These are phyloP conservation scores for Aplosporella prunicola DNA, from an alignment of 2,329 filamentous ascomycete species.

Conservation along the genomic window DNA sequence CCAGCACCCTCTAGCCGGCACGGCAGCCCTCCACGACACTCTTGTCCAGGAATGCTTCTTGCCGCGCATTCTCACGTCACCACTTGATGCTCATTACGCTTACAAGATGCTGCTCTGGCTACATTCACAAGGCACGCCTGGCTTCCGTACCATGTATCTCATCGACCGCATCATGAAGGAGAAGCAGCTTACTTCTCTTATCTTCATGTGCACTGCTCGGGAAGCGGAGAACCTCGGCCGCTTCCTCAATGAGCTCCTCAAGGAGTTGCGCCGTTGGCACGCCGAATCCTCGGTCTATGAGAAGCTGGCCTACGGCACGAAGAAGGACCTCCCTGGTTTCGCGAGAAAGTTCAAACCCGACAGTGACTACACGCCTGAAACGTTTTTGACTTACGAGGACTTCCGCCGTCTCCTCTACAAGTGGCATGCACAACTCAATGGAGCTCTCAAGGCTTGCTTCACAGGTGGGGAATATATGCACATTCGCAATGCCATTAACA, in stretches of 20 bases:
- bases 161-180: slow-evolving; percentile 78
- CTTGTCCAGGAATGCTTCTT: slow-evolving; percentile 86
- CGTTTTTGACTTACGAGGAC: slow-evolving; percentile 71
- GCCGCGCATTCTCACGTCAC: slow-evolving; percentile 75
- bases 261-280: slow-evolving; percentile 79
- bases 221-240: slow-evolving; percentile 91
- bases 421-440: slow-evolving; percentile 79
- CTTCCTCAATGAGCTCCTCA: slow-evolving; percentile 73
- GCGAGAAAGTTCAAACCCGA: slow-evolving; percentile 61
- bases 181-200: slow-evolving; percentile 68
- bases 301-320: slow-evolving; percentile 64
- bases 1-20: slow-evolving; percentile 48
- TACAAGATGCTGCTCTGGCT: slow-evolving; percentile 81
- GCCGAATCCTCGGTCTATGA: slow-evolving; percentile 66
- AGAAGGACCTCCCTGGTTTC: slow-evolving; percentile 65
- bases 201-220: slow-evolving; percentile 81
- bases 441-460: slow-evolving; percentile 72
- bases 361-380: slow-evolving; percentile 54
- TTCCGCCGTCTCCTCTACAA: slow-evolving; percentile 79
- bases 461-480: slow-evolving; percentile 89
- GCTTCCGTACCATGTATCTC: slow-evolving; percentile 77
- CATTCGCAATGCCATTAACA: slow-evolving; percentile 87
- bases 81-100: slow-evolving; percentile 79
- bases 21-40: slow-evolving; percentile 57
- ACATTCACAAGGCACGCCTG: slow-evolving; percentile 72